phyloP scores from a whole-genome alignment of 306 rosid genomes.

The Cercis canadensis region DNA sequence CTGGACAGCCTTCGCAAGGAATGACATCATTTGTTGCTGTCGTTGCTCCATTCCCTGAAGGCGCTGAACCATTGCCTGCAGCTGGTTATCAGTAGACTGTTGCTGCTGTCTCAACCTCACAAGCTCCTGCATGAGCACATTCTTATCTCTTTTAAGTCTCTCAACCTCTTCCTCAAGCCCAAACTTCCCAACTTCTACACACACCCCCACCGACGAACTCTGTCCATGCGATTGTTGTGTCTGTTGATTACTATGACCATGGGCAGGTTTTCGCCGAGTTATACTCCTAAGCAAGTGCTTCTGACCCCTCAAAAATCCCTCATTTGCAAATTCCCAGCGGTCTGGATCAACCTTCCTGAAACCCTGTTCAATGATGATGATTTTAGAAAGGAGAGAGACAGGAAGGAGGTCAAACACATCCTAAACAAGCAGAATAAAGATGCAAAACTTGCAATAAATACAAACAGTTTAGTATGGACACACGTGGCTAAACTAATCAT shows the following conservation, averaged over 20 bases:
- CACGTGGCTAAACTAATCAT: slow-evolving; percentile 23
- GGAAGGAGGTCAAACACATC: slow-evolving; percentile 9
- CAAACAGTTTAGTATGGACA: slow-evolving; percentile 6
- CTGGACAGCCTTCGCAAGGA: slow-evolving; percentile 95
- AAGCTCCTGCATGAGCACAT: slow-evolving; percentile 97
- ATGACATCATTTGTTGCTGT: slow-evolving; percentile 98
- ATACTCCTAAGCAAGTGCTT: slow-evolving; percentile 89
- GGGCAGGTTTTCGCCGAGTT: slow-evolving; percentile 86
- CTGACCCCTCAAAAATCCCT: slow-evolving; percentile 92
- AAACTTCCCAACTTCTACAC: slow-evolving; percentile 98
- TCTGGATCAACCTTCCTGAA: slow-evolving; percentile 99
- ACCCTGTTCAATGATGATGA: slow-evolving; percentile 60
- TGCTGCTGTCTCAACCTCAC: slow-evolving; percentile 98
- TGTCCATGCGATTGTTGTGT: slow-evolving; percentile 77
- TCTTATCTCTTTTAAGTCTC: slow-evolving; percentile 95
- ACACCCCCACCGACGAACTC: slow-evolving; percentile 79
- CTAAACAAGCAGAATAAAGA: slow-evolving; percentile 11
- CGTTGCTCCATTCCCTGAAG: slow-evolving; percentile 99
- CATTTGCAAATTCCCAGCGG: slow-evolving; percentile 99
- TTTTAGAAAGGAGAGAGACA: slow-evolving; percentile 14
- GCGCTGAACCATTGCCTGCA: slow-evolving; percentile 93
- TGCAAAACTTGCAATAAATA: background rate
- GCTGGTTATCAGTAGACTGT: slow-evolving; percentile 89
- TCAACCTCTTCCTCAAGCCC: slow-evolving; percentile 99
- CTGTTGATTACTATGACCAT: slow-evolving; percentile 76